phyloP scores from a whole-genome alignment of 495 filamentous ascomycete species.

The Venustampulla echinocandica region DNA sequence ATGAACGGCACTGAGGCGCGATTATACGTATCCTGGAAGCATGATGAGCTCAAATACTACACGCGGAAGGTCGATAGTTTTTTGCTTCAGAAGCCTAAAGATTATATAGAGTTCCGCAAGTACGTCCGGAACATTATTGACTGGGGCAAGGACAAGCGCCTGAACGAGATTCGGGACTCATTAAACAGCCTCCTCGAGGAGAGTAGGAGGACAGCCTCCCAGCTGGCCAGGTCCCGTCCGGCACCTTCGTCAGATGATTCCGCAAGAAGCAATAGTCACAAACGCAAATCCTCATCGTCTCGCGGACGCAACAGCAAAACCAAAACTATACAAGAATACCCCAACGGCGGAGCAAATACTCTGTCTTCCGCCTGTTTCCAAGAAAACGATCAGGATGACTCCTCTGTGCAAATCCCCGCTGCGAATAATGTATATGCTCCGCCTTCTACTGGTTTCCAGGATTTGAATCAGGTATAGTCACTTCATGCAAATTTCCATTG shows the following conservation, averaged over 20 bases:
- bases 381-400: slow-evolving; percentile 3
- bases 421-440: slow-evolving; percentile 1
- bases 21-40: slow-evolving; percentile 27
- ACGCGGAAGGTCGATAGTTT: slow-evolving; percentile 22
- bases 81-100: slow-evolving; percentile 21
- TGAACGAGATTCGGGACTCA: slow-evolving; percentile 25
- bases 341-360: background rate
- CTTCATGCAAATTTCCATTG: background rate
- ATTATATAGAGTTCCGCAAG: slow-evolving; percentile 28
- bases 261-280: slow-evolving; percentile 13
- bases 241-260: slow-evolving; percentile 18
- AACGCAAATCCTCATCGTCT: slow-evolving; percentile 16
- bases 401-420: slow-evolving; percentile 1
- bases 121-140: slow-evolving; percentile 29
- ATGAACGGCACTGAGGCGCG: slow-evolving; percentile 26
- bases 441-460: background rate
- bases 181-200: slow-evolving; percentile 24
- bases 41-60: slow-evolving; percentile 25
- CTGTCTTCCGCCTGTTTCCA: slow-evolving; percentile 2
- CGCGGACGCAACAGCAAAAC: slow-evolving; percentile 14
- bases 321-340: slow-evolving; percentile 6
- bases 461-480: background rate
- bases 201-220: slow-evolving; percentile 16
- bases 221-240: slow-evolving; percentile 21
- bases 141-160: slow-evolving; percentile 25